These are phyloP conservation scores for Diaporthe sp. DNA, from an alignment of 2,329 filamentous ascomycete genomes.

Conservation along the genomic window DNA sequence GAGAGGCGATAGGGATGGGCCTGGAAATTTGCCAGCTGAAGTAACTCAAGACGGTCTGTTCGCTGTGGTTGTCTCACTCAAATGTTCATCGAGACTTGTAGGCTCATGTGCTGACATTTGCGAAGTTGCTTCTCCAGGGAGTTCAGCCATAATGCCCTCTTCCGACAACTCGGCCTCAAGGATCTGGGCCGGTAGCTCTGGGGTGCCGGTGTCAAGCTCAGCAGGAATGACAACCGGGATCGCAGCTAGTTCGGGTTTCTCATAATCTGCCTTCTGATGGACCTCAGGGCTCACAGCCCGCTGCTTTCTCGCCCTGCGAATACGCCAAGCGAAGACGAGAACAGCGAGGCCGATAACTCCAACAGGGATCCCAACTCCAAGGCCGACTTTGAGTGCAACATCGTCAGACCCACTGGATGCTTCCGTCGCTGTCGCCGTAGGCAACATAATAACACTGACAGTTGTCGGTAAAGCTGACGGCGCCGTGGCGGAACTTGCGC, in stretches of 20 bases:
- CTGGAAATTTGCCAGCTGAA: background rate
- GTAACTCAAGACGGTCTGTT: background rate
- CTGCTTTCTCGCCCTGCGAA: background rate
- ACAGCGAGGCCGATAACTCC: background rate
- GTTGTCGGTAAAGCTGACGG: background rate
- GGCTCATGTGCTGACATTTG: background rate
- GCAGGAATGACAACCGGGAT: background rate
- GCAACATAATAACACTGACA: background rate
- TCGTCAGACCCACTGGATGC: background rate
- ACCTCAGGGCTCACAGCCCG: background rate
- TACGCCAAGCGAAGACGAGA: background rate
- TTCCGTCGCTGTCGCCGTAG: background rate
- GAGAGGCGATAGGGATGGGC: no score
- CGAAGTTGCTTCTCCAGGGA: background rate
- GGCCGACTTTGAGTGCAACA: background rate
- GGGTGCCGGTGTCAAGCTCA: background rate
- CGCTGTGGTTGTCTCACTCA: background rate
- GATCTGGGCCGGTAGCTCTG: slow-evolving; percentile 13
- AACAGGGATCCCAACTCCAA: slow-evolving; percentile 15
- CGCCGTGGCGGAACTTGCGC: background rate
- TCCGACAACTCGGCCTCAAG: slow-evolving; percentile 1
- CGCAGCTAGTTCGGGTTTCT: background rate
- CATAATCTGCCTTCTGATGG: background rate
- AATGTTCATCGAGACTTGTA: background rate
- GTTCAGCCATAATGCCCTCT: slow-evolving; percentile 2